These are phyloP conservation scores for Suillus bovinus DNA, from an alignment of 768 basidiomycete genomes.

Conservation along the genomic window DNA sequence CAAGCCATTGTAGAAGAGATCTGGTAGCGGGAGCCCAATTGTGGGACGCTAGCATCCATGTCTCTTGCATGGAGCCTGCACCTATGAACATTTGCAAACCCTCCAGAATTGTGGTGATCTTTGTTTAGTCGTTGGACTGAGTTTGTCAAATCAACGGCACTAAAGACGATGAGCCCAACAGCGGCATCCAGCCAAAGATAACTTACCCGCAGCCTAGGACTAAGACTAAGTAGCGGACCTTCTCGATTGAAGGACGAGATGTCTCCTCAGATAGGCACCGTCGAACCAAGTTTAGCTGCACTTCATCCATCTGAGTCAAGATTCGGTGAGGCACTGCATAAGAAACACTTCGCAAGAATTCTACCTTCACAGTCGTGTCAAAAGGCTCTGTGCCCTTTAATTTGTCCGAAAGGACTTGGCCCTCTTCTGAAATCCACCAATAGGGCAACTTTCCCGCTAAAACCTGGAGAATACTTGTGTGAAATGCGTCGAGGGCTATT, in stretches of 20 bases:
- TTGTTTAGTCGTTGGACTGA: neutral
- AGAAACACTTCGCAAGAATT: neutral
- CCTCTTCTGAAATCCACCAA: neutral
- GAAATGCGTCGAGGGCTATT: neutral
- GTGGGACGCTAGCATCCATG: neutral
- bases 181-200: neutral
- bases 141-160: neutral
- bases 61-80: neutral
- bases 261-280: neutral
- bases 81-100: neutral
- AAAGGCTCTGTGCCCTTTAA: neutral
- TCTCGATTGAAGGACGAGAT: neutral
- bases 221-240: neutral
- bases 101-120: neutral
- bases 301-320: neutral
- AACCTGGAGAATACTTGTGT: neutral
- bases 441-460: neutral
- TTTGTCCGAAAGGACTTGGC: neutral
- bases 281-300: neutral
- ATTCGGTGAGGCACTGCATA: neutral
- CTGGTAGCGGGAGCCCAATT: neutral
- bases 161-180: neutral
- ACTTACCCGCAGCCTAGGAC: neutral
- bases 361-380: neutral
- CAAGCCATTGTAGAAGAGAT: neutral